Evolutionary conservation across 495 filamentous ascomycete species (phyloP).

Genomic region (Tuber magnatum): DNA sequence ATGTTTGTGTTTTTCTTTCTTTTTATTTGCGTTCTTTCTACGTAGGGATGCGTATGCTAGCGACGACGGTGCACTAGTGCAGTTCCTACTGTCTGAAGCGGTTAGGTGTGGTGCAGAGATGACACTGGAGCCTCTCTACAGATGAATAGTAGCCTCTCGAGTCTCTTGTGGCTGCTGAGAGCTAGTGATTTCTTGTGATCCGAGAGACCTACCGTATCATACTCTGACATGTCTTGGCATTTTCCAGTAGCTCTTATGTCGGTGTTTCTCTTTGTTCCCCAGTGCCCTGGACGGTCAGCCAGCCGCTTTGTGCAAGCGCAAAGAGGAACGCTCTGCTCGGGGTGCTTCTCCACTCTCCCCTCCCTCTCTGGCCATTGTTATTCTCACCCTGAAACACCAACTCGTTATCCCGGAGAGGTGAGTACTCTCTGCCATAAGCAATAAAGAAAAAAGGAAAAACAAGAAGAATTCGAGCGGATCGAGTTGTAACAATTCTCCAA

Average conservation of each 20-base stretch:
- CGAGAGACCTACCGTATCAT: background rate
- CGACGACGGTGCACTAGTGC: too few species aligned
- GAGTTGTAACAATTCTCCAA: background rate
- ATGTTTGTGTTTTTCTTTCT: background rate
- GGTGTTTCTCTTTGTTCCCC: background rate
- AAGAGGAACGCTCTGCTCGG: background rate
- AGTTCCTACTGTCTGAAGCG: slow-evolving; percentile 11
- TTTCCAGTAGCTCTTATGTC: background rate
- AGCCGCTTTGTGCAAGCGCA: background rate
- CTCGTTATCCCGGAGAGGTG: background rate
- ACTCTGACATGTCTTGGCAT: background rate
- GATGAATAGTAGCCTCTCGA: background rate
- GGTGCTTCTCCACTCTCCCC: too few species aligned
- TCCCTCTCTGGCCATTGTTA: background rate
- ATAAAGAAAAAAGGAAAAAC: background rate
- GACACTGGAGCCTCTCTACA: background rate
- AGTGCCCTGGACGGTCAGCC: background rate
- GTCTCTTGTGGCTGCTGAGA: background rate
- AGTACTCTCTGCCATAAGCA: background rate
- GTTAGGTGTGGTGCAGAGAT: slow-evolving; percentile 1
- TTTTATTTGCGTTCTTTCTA: too few species aligned
- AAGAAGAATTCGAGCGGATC: background rate
- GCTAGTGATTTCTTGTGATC: background rate
- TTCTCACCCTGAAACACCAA: background rate
- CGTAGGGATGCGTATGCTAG: background rate